Percentiles rank a stretch among this genome's conserved stretches.
Conservation (phyloP, 805 yeast genomes). For the Kodamaea laetipori region DNA sequence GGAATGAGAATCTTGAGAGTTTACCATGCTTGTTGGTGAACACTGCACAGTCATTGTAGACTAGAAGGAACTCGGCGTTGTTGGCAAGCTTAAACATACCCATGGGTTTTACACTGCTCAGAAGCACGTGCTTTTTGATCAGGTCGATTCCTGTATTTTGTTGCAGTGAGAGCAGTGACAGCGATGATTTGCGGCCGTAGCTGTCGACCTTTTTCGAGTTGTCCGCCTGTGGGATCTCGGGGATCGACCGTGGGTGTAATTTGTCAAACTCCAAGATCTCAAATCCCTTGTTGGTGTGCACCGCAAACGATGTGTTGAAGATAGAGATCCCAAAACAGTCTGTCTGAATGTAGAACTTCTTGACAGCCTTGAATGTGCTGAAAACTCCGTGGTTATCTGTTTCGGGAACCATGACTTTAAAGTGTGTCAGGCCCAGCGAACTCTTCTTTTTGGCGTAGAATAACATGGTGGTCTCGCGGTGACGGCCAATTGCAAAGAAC, state of each 20-base stretch:
- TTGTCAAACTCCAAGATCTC: slow-evolving; percentile 64
- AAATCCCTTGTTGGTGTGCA: slow-evolving; percentile 67
- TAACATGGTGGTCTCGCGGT: slow-evolving; percentile 60
- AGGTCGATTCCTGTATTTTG: slow-evolving; percentile 31
- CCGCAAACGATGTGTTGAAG: slow-evolving; percentile 65
- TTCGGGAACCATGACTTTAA: slow-evolving; percentile 59
- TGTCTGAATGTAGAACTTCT: slow-evolving; percentile 52
- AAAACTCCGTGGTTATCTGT: slow-evolving; percentile 55
- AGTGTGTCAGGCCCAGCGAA: slow-evolving; percentile 45
- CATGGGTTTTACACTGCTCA: slow-evolving; percentile 51
- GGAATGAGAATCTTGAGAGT: slow-evolving; percentile 45
- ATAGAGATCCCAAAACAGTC: slow-evolving; percentile 64
- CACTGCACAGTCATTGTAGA: slow-evolving; percentile 71
- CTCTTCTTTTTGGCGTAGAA: slow-evolving; percentile 57
- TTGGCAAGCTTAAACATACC: slow-evolving; percentile 64
- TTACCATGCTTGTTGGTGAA: slow-evolving; percentile 62
- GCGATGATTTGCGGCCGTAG: slow-evolving; percentile 24
- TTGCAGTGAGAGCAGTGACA: slow-evolving; percentile 5
- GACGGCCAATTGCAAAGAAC: slow-evolving; percentile 69
- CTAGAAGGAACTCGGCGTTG: slow-evolving; percentile 53
- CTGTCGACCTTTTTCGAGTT: slow-evolving; percentile 31
- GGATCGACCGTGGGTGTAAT: slow-evolving; percentile 57
- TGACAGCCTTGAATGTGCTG: slow-evolving; percentile 39
- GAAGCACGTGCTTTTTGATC: slow-evolving; percentile 42
- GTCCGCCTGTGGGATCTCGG: slow-evolving; percentile 42